Base-by-base conservation (phyloP, 345 rosid genomes). In the Erodium maritimum region DNA sequence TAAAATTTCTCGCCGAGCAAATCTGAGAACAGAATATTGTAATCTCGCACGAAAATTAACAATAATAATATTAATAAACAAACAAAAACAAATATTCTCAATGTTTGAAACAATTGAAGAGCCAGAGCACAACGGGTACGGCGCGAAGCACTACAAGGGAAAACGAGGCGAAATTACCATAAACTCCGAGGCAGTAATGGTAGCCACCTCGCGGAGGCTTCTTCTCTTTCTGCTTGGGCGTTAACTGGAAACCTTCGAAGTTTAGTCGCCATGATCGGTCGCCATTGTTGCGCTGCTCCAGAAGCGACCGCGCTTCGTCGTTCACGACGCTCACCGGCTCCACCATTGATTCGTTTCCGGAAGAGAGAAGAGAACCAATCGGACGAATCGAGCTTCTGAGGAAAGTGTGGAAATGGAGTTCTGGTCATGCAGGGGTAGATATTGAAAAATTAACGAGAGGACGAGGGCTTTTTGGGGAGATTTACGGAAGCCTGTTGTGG, bases 261-360 rank as follows among this genome's bases (percentile, higher is more conserved):
- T 93, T 93, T 52, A 93, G 68, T 67, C 91, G 86, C 99, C 99
- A 93, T 5, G 99, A 87, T 0, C 45, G 61, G 58, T 89, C 97
- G 19, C 77, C 86, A 61, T 71, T 73, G 70, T 52, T 65, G 55
- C 67, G 65, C 52, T 51, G 73, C 17, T 75, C 23, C 73, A 87
- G 67, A 57, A 87, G 73, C 19, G 75, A 70, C 60, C 75, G 69
- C 71, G 75, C 96, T 77, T 93, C 99, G n/a, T 77, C 88, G 23
- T 17, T 61, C 45, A 69, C 71, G 18, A 17, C 14, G 14, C 22
- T 52, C 66, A 21, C 68, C 62, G 77, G 65, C 48, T 67, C 77
- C 63, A 56, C 75, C 89, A 82, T 86, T 63, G 23, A 54, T 63
- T 1, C 61, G 33, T 17, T 19, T 5, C 46, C 14, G 46, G 1